phyloP scores from a whole-genome alignment of 768 basidiomycete genomes.

The Russula earlei region DNA sequence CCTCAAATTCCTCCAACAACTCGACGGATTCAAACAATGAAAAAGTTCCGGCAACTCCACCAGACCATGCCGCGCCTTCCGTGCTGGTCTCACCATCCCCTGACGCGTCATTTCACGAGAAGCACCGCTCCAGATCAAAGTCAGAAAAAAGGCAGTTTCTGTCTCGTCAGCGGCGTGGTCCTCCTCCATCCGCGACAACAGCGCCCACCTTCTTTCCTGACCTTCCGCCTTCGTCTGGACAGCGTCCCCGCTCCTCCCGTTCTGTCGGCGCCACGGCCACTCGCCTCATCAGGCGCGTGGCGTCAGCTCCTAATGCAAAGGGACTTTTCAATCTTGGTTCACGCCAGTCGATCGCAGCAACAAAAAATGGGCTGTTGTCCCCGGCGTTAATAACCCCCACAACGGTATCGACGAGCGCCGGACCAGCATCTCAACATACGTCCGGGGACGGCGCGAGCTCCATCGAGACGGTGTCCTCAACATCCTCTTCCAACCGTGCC shows the following conservation, averaged over 20 bases:
- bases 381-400: constrained; percentile 55
- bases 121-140: constrained; percentile 23
- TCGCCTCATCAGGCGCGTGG: constrained; percentile 89
- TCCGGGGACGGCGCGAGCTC: constrained; percentile 49
- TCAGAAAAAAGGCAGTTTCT: constrained; percentile 26
- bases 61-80: constrained; percentile 19
- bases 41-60: constrained; percentile 20
- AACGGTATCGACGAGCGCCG: constrained; percentile 39
- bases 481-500: constrained; percentile 53
- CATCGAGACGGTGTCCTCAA: constrained; percentile 69
- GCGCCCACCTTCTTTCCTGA: constrained; percentile 38
- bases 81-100: constrained; percentile 20
- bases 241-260: constrained; percentile 49
- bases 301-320: constrained; percentile 95
- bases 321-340: constrained; percentile 65
- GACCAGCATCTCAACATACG: constrained; percentile 33
- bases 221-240: constrained; percentile 26
- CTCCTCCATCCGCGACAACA: constrained; percentile 31
- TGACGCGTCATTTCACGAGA: constrained; percentile 17
- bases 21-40: constrained; percentile 59
- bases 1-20: constrained; percentile 70
- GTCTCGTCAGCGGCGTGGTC: constrained; percentile 27
- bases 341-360: constrained; percentile 42
- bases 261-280: constrained; percentile 66
- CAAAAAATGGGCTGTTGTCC: constrained; percentile 71